Evolutionary conservation across 2,329 filamentous ascomycete genomes (phyloP).

Genomic region (Diaporthe vaccinii): DNA sequence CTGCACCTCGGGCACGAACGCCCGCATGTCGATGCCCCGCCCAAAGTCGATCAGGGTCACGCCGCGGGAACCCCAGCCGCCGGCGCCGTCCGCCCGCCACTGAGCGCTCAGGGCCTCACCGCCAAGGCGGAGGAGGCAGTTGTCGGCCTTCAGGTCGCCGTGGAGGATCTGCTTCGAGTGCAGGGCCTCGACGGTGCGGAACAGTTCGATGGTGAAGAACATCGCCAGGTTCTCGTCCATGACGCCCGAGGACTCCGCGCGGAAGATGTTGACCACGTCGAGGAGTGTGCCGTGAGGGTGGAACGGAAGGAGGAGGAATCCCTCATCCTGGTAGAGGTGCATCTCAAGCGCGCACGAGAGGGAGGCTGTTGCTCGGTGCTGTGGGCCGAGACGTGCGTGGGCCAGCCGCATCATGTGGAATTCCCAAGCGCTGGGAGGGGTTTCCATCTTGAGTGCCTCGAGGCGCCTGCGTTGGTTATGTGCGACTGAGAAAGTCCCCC

Average conservation of each 20-base stretch:
- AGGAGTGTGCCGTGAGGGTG: conserved; percentile 91
- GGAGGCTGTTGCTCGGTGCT: conserved; percentile 79
- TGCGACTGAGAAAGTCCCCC: conserved; percentile 69
- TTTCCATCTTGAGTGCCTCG: conserved; percentile 95
- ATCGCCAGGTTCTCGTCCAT: conserved; percentile 94
- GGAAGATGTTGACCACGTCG: conserved; percentile 92
- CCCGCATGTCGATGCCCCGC: conserved; percentile 91
- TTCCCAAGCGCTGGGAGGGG: conserved; percentile 90
- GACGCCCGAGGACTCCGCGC: conserved; percentile 76
- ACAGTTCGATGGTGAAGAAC: conserved; percentile 94
- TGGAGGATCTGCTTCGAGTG: conserved; percentile 86
- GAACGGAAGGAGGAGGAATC: conserved; percentile 89
- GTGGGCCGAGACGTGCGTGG: conserved; percentile 80
- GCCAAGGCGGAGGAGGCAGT: conserved; percentile 86
- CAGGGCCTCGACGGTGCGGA: conserved; percentile 89
- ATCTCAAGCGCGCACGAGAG: conserved; percentile 89
- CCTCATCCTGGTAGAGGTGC: conserved; percentile 91
- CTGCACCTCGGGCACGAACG: conserved; percentile 80
- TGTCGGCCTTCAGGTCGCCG: conserved; percentile 95
- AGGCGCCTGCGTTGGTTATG: conserved; percentile 68
- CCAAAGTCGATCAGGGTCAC: conserved; percentile 95
- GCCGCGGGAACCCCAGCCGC: conserved; percentile 86
- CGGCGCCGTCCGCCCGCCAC: conserved; percentile 80
- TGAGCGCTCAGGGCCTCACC: conserved; percentile 71
- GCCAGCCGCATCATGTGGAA: conserved; percentile 94